These are phyloP conservation scores for Carex parvula DNA, from an alignment of 176 grass and related monocot species.

Conservation along the genomic window DNA sequence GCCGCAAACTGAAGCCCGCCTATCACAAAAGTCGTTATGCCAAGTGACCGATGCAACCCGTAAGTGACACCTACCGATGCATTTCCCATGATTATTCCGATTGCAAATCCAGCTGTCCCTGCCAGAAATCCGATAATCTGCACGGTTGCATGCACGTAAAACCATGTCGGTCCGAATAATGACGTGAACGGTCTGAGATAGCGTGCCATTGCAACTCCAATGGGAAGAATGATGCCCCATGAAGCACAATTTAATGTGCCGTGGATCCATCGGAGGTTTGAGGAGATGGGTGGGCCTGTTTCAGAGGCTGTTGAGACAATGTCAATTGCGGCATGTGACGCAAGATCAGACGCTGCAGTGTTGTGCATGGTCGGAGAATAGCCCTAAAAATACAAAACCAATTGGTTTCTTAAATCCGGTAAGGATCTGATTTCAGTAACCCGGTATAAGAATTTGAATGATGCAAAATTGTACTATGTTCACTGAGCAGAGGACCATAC, in stretches of 20 bases:
- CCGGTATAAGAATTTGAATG: background rate
- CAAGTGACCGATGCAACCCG: constrained; percentile 75
- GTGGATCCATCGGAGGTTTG: constrained; percentile 50
- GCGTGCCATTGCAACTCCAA: constrained; percentile 66
- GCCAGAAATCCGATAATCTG: constrained; percentile 56
- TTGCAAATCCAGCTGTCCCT: constrained; percentile 64
- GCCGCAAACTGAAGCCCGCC: constrained; percentile 86
- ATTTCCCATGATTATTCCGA: constrained; percentile 78
- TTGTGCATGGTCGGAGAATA: constrained; percentile 96
- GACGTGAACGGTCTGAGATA: constrained; percentile 76
- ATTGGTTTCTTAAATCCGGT: constrained; percentile 47
- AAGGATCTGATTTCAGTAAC: background rate
- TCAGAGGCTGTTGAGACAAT: constrained; percentile 81
- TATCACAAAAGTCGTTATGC: constrained; percentile 62
- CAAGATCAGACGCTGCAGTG: constrained; percentile 69
- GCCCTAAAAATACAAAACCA: constrained; percentile 62
- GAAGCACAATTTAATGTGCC: constrained; percentile 62
- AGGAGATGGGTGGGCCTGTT: constrained; percentile 29
- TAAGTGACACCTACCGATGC: constrained; percentile 69
- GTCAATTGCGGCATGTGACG: constrained; percentile 81
- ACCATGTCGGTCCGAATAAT: constrained; percentile 59
- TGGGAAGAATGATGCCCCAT: constrained; percentile 79
- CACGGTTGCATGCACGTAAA: constrained; percentile 74
- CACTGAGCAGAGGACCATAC: background rate
- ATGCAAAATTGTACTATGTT: background rate